Percentiles rank a stretch among this genome's conserved stretches.
Evolutionary conservation across 768 basidiomycete species (phyloP).

Genomic region (Mycena crocata): DNA sequence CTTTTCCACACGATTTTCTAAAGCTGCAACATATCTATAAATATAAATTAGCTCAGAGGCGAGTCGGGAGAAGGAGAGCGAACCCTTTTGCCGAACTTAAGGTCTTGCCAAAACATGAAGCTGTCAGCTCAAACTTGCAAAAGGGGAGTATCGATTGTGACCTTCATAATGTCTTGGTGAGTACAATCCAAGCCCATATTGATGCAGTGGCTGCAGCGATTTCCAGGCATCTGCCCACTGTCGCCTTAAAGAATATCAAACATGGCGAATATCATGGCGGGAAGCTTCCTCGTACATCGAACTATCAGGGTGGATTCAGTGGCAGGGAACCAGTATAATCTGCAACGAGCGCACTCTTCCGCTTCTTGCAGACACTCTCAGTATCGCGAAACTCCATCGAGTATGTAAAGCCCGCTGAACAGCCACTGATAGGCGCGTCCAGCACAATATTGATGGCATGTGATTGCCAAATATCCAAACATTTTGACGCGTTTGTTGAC

Average conservation of each 20-base stretch:
- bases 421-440: too few species aligned
- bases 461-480: too few species aligned
- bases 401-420: conserved; percentile 27
- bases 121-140: not conserved
- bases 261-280: not conserved
- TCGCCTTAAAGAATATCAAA: conserved; percentile 57
- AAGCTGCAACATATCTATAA: conserved; percentile 67
- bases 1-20: conserved; percentile 70
- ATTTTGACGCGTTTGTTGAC: too few species aligned
- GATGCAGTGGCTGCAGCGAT: conserved; percentile 72
- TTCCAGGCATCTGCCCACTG: conserved; percentile 71
- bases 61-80: conserved; percentile 24
- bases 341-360: conserved; percentile 63
- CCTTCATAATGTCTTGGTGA: conserved; percentile 76
- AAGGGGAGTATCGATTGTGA: conserved; percentile 35
- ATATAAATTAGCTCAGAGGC: not conserved
- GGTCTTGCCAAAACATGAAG: conserved; percentile 46
- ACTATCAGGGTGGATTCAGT: conserved; percentile 45
- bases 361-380: conserved; percentile 76
- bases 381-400: conserved; percentile 69
- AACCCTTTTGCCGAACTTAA: conserved; percentile 74
- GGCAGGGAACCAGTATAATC: conserved; percentile 27
- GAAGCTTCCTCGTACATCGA: conserved; percentile 50
- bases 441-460: too few species aligned
- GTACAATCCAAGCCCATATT: conserved; percentile 70